phyloP scores from a whole-genome alignment of 2,329 filamentous ascomycete genomes.

The Acrocalymma vagum region DNA sequence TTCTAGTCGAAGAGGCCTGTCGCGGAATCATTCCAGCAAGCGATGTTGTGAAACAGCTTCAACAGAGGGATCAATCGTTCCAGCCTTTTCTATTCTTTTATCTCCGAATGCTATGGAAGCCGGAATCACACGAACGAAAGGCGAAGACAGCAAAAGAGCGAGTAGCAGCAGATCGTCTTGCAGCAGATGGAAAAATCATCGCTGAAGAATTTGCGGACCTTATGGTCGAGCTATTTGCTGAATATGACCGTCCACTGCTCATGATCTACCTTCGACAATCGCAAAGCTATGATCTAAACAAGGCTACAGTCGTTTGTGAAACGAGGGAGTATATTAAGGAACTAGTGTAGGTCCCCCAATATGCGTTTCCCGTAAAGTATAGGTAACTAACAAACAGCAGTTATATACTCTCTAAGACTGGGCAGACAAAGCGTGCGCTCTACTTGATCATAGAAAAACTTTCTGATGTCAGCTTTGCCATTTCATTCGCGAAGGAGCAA shows the following conservation, averaged over 20 bases:
- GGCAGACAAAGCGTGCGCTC: constrained; percentile 89
- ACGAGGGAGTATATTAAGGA: constrained; percentile 83
- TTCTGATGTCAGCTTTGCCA: constrained; percentile 89
- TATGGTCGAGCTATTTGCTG: constrained; percentile 84
- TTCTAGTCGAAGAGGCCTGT: constrained; percentile 90
- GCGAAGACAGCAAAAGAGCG: constrained; percentile 49
- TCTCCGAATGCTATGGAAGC: constrained; percentile 83
- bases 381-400: constrained; percentile 32
- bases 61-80: constrained; percentile 65
- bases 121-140: constrained; percentile 65
- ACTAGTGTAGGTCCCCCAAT: constrained; percentile 67
- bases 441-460: constrained; percentile 95
- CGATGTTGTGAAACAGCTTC: constrained; percentile 80
- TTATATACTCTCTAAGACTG: constrained; percentile 93
- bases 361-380: background rate
- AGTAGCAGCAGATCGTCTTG: constrained; percentile 52
- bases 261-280: constrained; percentile 89
- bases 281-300: constrained; percentile 88
- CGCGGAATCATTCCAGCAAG: constrained; percentile 83
- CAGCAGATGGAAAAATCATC: constrained; percentile 69
- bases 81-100: constrained; percentile 91
- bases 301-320: constrained; percentile 81
- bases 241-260: constrained; percentile 79
- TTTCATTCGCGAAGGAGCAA: constrained; percentile 92
- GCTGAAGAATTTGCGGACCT: constrained; percentile 89